phyloP scores from a whole-genome alignment of 164 flowering plant species.

The Vitis vinifera region ASM3070453v1 NC_081822.1:10741501-10742000 shows the following conservation, averaged over 20 bases:
- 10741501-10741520: conserved; percentile 2
- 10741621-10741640: neutral
- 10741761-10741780: neutral
- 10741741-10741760: conserved; percentile 25
- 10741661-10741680: neutral
- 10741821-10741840: no score
- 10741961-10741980: no score
- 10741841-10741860: no score
- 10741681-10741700: conserved; percentile 8
- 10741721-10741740: conserved; percentile 29
- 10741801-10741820: no score
- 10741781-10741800: no score
- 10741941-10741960: no score
- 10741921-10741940: no score
- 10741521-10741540: conserved; percentile 12
- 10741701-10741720: conserved; percentile 26
- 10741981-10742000: no score
- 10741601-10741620: neutral
- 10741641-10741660: conserved; percentile 2
- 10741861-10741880: no score
- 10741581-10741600: conserved; percentile 10
- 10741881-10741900: no score
- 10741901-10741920: no score
- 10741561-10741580: conserved; percentile 1
- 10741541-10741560: conserved; percentile 2